phyloP scores from a whole-genome alignment of 2,329 filamentous ascomycete genomes.

The Rhynchosporium graminicola region DNA sequence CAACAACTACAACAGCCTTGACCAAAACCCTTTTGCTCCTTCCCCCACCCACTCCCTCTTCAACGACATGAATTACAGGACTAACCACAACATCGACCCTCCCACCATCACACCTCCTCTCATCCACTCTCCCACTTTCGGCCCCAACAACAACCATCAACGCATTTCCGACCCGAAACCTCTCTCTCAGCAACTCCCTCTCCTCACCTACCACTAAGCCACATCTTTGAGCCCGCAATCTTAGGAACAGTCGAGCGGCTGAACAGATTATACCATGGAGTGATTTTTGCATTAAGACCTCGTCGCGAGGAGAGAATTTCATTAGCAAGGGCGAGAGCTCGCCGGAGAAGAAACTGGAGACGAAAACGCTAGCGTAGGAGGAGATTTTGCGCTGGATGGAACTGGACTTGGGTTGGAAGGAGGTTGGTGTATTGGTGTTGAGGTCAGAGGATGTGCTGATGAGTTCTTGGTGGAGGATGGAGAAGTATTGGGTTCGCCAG shows the following conservation, averaged over 20 bases:
- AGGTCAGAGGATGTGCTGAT: neutral
- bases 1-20: slow-evolving; percentile 5
- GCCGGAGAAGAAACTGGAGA: neutral
- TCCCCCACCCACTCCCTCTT: neutral
- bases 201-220: slow-evolving; percentile 1
- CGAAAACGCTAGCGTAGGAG: neutral
- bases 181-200: neutral
- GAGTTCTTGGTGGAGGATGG: slow-evolving; percentile 3
- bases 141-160: neutral
- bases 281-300: neutral
- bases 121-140: neutral
- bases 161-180: neutral
- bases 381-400: neutral
- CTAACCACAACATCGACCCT: slow-evolving; percentile 7
- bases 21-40: neutral
- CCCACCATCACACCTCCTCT: neutral
- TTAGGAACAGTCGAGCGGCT: neutral
- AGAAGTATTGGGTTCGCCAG: slow-evolving; percentile 11
- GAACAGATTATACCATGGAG: neutral
- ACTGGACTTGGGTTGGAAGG: neutral
- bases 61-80: slow-evolving; percentile 3
- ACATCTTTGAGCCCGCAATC: neutral
- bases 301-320: neutral
- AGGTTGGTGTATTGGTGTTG: neutral
- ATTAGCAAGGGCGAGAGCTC: neutral